phyloP scores from a whole-genome alignment of 208 protist genomes.

The Trypanosomatidae sp. region DNA sequence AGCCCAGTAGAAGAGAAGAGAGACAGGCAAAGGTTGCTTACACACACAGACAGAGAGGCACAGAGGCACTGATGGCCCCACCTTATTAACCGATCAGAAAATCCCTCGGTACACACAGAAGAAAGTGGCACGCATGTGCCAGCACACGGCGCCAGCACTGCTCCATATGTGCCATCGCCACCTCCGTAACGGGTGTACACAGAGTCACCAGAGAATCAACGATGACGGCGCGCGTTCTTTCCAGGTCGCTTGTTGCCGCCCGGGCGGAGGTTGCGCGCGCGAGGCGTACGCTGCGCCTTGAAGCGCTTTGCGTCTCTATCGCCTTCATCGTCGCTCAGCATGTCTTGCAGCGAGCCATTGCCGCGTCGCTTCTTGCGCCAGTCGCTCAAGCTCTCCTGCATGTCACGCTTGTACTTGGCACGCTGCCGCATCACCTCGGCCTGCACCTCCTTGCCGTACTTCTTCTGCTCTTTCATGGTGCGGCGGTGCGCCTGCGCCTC shows the following conservation, averaged over 20 bases:
- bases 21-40: not conserved
- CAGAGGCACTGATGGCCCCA: not conserved
- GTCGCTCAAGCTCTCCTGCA: slow-evolving; percentile 81
- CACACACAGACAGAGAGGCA: not conserved
- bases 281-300: slow-evolving; percentile 29
- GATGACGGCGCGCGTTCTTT: slow-evolving; percentile 81
- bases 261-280: slow-evolving; percentile 54
- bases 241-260: slow-evolving; percentile 80
- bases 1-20: not conserved
- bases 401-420: slow-evolving; percentile 93
- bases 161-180: not conserved
- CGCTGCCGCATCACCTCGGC: slow-evolving; percentile 93
- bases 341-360: slow-evolving; percentile 63
- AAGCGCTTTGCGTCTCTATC: slow-evolving; percentile 15
- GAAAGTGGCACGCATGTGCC: slow-evolving; percentile 3
- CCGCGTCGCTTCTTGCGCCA: slow-evolving; percentile 88
- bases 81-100: slow-evolving; percentile 33
- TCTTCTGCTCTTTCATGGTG: slow-evolving; percentile 94
- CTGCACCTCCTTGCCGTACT: slow-evolving; percentile 96
- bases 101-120: not conserved
- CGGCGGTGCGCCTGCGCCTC: slow-evolving; percentile 83
- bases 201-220: slow-evolving; percentile 19
- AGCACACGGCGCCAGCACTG: slow-evolving; percentile 1
- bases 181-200: not conserved
- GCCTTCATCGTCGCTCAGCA: slow-evolving; percentile 58